A percentile compares a stretch with the other conserved stretches of the same genome.
phyloP scores from a whole-genome alignment of 768 basidiomycete species.

The Mycena latifolia region DNA sequence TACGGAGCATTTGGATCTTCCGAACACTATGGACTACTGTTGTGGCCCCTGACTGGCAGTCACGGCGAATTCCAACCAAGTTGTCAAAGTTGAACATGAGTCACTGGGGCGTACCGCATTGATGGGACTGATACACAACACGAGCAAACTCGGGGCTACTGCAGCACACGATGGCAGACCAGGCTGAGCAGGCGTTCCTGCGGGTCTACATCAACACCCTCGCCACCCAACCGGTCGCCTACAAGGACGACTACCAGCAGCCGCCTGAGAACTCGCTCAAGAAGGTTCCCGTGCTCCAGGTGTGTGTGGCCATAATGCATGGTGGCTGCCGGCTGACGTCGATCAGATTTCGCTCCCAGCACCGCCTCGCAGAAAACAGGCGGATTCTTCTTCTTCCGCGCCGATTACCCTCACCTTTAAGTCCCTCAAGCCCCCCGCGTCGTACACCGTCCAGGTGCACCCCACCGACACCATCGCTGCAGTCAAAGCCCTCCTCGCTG shows the following conservation, averaged over 20 bases:
- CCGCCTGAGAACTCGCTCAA: slow-evolving; percentile 74
- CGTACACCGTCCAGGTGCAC: slow-evolving; percentile 79
- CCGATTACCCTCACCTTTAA: slow-evolving; percentile 86
- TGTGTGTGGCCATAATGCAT: slow-evolving; percentile 46
- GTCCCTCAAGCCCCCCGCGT: slow-evolving; percentile 87
- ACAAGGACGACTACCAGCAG: slow-evolving; percentile 82
- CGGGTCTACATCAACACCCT: slow-evolving; percentile 75
- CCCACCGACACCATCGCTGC: slow-evolving; percentile 86
- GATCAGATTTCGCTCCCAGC: slow-evolving; percentile 69
- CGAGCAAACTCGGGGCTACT: background rate
- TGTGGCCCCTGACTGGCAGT: too few species aligned
- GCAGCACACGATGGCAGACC: slow-evolving; percentile 51
- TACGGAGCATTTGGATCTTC: too few species aligned
- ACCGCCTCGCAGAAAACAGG: slow-evolving; percentile 61
- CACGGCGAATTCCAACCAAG: too few species aligned
- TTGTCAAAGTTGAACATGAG: too few species aligned
- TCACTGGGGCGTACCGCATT: too few species aligned
- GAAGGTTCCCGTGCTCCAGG: slow-evolving; percentile 78
- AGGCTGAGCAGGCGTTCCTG: slow-evolving; percentile 77
- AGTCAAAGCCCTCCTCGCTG: slow-evolving; percentile 83
- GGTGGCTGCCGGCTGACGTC: background rate
- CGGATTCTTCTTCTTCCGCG: slow-evolving; percentile 40
- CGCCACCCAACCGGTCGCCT: slow-evolving; percentile 74
- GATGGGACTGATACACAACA: background rate
- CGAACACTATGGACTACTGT: too few species aligned